Percentiles rank a stretch among this genome's conserved stretches.
Evolutionary conservation across 768 basidiomycete genomes (phyloP).

Genomic region (Galerina marginata): DNA sequence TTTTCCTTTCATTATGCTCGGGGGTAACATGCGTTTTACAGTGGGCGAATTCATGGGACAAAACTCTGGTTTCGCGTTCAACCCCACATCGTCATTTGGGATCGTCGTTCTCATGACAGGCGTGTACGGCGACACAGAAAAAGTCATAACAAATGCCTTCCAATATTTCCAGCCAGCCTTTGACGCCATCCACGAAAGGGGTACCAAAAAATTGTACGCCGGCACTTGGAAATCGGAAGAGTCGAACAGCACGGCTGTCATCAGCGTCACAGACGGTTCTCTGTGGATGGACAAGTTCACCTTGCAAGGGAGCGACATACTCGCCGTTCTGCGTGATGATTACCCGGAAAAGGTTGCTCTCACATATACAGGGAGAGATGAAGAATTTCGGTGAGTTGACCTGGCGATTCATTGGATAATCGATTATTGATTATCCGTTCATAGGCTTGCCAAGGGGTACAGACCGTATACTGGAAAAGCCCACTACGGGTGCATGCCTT

Average conservation of each 20-base stretch:
- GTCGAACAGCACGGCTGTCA: not conserved
- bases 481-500: conserved; percentile 1
- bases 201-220: not conserved
- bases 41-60: conserved; percentile 5
- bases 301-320: not conserved
- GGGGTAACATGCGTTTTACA: not conserved
- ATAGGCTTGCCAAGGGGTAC: conserved; percentile 2
- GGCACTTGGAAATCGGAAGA: not conserved
- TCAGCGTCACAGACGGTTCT: conserved; percentile 1
- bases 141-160: not conserved
- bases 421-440: not conserved
- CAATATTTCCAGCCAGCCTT: not conserved
- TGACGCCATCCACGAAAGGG: not conserved
- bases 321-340: conserved; percentile 1
- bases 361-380: not conserved
- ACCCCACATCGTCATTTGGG: not conserved
- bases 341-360: not conserved
- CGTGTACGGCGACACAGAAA: not conserved
- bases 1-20: not conserved
- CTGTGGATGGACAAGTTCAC: conserved; percentile 1
- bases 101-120: not conserved
- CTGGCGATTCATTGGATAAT: not conserved
- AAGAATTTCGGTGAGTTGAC: not conserved
- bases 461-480: conserved; percentile 3
- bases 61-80: conserved; percentile 5